Evolutionary conservation across 129 eudicot genomes (phyloP).

Genomic region (Arctium minus): DNA sequence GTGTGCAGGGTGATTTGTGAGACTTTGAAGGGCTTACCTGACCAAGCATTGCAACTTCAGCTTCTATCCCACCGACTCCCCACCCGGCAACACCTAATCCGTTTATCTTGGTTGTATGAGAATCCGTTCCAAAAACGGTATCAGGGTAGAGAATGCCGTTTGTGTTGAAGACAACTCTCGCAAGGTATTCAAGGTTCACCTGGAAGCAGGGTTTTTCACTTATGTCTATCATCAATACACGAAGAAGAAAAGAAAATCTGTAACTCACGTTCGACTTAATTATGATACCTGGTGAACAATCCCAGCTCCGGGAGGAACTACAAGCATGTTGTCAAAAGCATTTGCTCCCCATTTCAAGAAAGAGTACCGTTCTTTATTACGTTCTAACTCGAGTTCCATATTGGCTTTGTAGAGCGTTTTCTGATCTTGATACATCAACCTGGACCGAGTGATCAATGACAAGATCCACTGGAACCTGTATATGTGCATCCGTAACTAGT

Average conservation of each 20-base stretch:
- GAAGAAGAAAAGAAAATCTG: not conserved
- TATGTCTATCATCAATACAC: not conserved
- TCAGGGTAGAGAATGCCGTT: slow-evolving; percentile 1
- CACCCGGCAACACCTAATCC: no score
- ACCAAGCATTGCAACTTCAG: no score
- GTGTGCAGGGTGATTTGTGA: no score
- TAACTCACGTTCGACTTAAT: not conserved
- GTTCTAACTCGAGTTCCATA: slow-evolving; percentile 13
- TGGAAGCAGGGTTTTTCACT: not conserved
- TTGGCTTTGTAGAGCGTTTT: slow-evolving; percentile 12
- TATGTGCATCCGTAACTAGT: not conserved
- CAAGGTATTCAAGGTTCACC: slow-evolving; percentile 15
- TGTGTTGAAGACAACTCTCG: not conserved
- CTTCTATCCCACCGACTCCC: no score
- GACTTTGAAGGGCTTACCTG: no score
- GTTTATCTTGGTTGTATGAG: slow-evolving; percentile 1
- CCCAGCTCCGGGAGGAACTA: slow-evolving; percentile 16
- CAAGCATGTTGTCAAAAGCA: slow-evolving; percentile 13
- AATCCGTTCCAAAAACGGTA: slow-evolving; percentile 8
- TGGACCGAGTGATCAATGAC: slow-evolving; percentile 18
- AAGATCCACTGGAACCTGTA: slow-evolving; percentile 9
- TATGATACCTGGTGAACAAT: slow-evolving; percentile 7
- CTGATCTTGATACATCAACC: slow-evolving; percentile 21
- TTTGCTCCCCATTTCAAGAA: slow-evolving; percentile 14
- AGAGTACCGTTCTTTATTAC: slow-evolving; percentile 11